Conservation (phyloP, 176 grass and related monocot species). For the Carex pumila region DNA sequence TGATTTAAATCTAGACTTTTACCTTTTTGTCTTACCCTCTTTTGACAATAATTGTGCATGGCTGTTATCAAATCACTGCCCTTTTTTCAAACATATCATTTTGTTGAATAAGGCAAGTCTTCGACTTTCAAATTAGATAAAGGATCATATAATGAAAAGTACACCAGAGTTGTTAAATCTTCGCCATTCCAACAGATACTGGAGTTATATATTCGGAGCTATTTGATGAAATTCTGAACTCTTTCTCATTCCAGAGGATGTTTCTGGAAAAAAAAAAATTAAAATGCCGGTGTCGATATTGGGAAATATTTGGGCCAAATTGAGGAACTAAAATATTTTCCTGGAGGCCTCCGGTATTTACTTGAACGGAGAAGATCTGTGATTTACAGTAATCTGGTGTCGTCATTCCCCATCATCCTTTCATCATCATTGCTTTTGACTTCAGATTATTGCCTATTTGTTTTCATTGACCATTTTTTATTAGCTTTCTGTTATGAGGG, state of each 20-base stretch:
- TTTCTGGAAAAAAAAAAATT: too few species aligned
- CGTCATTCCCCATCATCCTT: not conserved
- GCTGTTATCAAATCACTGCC: not conserved
- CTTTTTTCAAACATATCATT: not conserved
- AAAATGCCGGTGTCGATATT: not conserved
- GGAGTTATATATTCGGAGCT: not conserved
- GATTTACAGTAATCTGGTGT: not conserved
- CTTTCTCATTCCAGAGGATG: too few species aligned
- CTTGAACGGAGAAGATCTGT: not conserved
- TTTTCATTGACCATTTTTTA: not conserved
- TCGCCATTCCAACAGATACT: not conserved
- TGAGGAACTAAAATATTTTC: not conserved
- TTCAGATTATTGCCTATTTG: not conserved
- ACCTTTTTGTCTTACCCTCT: not conserved
- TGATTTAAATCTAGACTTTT: too few species aligned
- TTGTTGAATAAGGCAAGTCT: not conserved
- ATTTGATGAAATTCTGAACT: too few species aligned
- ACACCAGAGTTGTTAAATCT: not conserved
- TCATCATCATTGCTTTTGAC: not conserved
- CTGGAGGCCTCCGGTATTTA: not conserved
- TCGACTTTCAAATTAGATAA: not conserved
- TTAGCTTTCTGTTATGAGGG: too few species aligned
- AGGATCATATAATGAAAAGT: not conserved
- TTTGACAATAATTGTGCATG: not conserved
- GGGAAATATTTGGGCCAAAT: not conserved